Evolutionary conservation across 23 red algal genomes (phyloP), one percentile per base, ranked within the genome.

Genomic region (Gracilaria domingensis): DNA sequence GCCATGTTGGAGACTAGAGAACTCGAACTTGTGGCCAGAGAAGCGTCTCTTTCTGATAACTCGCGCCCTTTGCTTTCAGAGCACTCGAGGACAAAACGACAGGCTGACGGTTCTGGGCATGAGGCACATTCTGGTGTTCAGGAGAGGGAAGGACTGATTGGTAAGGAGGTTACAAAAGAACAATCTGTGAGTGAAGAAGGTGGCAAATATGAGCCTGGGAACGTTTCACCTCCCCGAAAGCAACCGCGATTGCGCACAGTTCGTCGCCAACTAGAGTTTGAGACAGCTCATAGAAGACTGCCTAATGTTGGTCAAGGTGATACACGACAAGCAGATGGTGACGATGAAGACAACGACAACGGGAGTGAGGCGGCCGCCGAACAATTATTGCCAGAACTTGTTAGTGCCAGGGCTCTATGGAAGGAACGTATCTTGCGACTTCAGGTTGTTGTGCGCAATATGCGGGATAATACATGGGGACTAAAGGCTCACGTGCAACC

Each of bases 361-460:
- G 87, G 69, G 38, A 90, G 87, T 54, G 87, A 90, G 50, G 87
- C 50, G 17, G 87, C 87, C 2, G 87, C 87, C 56, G 87, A 90
- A 26, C 65, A 90, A 21, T 36, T 90, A 18, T 40, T 90, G 23
- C 87, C 87, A 30, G 87, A 90, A 79, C 62, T 90, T 45, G 54
- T 90, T 13, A 45, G 87, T 66, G 87, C 76, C 61, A 72, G 87
- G n/a, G 76, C 57, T 29, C 36, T 90, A 21, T 90, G 87, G 87
- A 77, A 79, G 26, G 74, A 90, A 40, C 71, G 87, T n/a, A 71
- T 90, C 30, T 49, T 81, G 37, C n/a, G 87, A 69, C 59, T 90
- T 7, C 62, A 90, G 39, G 74, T 56, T 4, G 87, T 90, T 12
- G 87, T 90, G 42, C 54, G 55, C 29, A 90, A 90, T 48, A 90